Conservation (phyloP, 495 filamentous ascomycete species). For the Pyronema domesticum region DNA sequence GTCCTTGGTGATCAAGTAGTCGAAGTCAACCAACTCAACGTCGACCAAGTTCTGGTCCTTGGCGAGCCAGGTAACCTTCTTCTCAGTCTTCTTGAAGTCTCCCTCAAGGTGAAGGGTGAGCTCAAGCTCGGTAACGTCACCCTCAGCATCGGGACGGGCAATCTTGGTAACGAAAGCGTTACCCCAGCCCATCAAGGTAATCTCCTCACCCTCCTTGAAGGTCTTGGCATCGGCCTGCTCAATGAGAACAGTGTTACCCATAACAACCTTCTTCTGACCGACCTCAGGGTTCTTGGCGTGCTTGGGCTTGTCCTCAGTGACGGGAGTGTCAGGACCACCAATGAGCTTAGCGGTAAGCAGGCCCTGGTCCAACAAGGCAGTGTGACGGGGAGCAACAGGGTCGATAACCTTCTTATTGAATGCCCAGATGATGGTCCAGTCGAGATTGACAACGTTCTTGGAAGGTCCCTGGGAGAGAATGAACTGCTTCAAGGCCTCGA, state of each 20-base stretch:
- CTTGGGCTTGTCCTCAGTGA: constrained; percentile 56
- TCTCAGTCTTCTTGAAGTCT: constrained; percentile 83
- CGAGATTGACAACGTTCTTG: constrained; percentile 72
- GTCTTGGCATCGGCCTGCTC: constrained; percentile 72
- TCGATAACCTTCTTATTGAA: constrained; percentile 94
- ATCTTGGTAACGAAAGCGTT: constrained; percentile 74
- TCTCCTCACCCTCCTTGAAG: constrained; percentile 73
- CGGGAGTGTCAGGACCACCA: constrained; percentile 39
- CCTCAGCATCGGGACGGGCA: constrained; percentile 34
- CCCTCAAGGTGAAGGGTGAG: constrained; percentile 71
- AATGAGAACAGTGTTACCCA: constrained; percentile 49
- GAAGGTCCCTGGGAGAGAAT: constrained; percentile 84
- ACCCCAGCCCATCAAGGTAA: constrained; percentile 92
- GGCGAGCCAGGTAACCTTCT: constrained; percentile 87
- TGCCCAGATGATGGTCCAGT: constrained; percentile 86
- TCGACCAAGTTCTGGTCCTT: constrained; percentile 55
- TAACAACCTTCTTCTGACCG: constrained; percentile 69
- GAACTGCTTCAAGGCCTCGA: constrained; percentile 73
- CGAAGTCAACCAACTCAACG: constrained; percentile 77
- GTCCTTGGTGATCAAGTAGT: constrained; percentile 84
- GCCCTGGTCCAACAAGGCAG: constrained; percentile 48
- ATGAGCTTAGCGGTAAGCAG: constrained; percentile 42
- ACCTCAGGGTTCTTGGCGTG: constrained; percentile 75
- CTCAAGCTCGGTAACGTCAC: constrained; percentile 46
- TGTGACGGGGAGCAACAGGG: constrained; percentile 69